Base-by-base conservation (phyloP, 495 filamentous ascomycete genomes). In the Massariosphaeria phaeospora region DNA sequence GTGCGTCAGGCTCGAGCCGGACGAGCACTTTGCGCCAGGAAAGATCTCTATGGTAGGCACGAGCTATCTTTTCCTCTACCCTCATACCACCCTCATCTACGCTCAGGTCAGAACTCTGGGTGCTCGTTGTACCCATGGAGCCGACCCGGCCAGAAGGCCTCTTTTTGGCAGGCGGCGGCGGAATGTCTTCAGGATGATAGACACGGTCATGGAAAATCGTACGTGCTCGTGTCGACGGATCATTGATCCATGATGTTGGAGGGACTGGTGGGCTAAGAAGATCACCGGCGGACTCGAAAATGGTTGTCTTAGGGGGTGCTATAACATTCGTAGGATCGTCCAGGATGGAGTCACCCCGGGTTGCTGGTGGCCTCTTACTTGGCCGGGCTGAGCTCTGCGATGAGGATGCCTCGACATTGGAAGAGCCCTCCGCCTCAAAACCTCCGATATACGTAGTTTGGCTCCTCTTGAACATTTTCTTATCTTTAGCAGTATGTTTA, bases 181-280 rank as follows among this genome's bases (percentile, higher is more conserved):
- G 93, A 39, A 97, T 95, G 68, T 98, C 93, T 33, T 85, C 81
- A 0, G 91, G 88, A 65, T 91, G 87, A 69, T 98, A 98, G 23
- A 97, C 79, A 12, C 93, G 85, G 68, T 97, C 93, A 71, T 98
- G 93, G 71, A 96, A 96, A 53, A 98, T 97, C 11, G 94, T 95
- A 31, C 86, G 80, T 5, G 88, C 80, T n/a, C 93, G 86, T 41
- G 80, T 82, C 27, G 83, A 76, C 12, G 91, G 91, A 50, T 96
- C 83, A 49, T 87, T 76, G 29, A 98, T 75, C 65, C 88, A 98
- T 26, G 86, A 81, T 2, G 77, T 75, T 0, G 85, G 78, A 12
- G 93, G 91, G 2, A 97, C 70, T 10, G 89, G 93, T 1, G 94
- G 93, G 70, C 90, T 91, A 21, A 98, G 76, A 17, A 98, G 70